Percentiles rank a stretch among this genome's conserved stretches.
These are phyloP conservation scores for Ensete glaucum DNA, from an alignment of 176 grass and related monocot species.

Conservation along the genomic window DNA sequence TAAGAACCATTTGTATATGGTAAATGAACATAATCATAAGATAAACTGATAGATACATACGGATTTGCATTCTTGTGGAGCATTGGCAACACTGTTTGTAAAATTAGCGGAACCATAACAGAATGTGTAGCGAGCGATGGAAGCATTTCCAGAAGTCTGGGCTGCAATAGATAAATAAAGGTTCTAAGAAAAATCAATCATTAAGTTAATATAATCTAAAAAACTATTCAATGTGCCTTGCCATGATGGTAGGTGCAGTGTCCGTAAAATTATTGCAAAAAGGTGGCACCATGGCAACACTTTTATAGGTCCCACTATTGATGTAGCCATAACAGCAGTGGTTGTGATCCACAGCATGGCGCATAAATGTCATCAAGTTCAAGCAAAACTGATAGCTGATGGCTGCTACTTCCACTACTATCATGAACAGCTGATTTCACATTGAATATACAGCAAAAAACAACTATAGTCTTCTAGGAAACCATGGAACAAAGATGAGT, in stretches of 20 bases:
- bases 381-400: background rate
- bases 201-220: background rate
- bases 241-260: background rate
- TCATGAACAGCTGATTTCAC: background rate
- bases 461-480: background rate
- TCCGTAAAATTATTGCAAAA: background rate
- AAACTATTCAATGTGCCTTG: background rate
- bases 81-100: slow-evolving; percentile 73
- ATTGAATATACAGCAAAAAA: background rate
- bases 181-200: background rate
- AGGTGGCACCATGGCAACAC: too few species aligned
- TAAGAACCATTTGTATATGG: background rate
- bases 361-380: background rate
- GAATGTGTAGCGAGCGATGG: slow-evolving; percentile 61
- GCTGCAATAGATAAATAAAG: slow-evolving; percentile 34
- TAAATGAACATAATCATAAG: background rate
- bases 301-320: background rate
- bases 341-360: background rate
- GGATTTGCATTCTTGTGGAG: slow-evolving; percentile 53
- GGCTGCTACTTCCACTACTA: too few species aligned
- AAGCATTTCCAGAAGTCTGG: slow-evolving; percentile 68
- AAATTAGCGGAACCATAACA: slow-evolving; percentile 66
- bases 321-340: background rate
- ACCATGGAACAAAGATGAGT: background rate
- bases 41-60: slow-evolving; percentile 9